Conservation (phyloP, 78 protist genomes). For the Isochrysis galbana region DNA sequence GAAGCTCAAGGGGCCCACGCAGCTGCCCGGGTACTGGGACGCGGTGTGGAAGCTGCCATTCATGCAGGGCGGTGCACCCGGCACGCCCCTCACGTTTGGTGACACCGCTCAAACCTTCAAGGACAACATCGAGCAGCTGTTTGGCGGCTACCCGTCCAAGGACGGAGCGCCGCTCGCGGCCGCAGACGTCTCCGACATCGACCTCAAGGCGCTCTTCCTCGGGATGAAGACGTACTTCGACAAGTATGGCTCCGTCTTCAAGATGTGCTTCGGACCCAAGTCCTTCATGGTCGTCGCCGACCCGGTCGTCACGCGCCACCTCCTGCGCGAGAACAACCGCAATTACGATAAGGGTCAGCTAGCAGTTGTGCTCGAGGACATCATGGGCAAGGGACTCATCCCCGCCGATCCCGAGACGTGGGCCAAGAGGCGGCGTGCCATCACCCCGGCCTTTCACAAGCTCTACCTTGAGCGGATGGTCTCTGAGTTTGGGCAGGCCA, state of each 20-base stretch:
- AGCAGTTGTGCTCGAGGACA: slow-evolving; percentile 19
- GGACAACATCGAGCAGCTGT: slow-evolving; percentile 20
- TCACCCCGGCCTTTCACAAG: slow-evolving; percentile 11
- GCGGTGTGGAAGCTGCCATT: not conserved
- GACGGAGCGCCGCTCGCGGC: slow-evolving; percentile 29
- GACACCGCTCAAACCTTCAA: slow-evolving; percentile 23
- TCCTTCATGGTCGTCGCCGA: slow-evolving; percentile 35
- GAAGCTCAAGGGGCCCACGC: not conserved
- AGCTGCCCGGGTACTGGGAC: not conserved
- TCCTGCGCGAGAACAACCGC: not conserved
- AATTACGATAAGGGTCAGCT: slow-evolving; percentile 3
- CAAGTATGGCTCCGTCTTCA: slow-evolving; percentile 9
- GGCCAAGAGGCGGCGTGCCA: slow-evolving; percentile 31
- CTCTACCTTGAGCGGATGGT: slow-evolving; percentile 13
- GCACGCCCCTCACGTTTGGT: not conserved
- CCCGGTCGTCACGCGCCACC: slow-evolving; percentile 32
- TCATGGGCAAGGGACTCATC: slow-evolving; percentile 42
- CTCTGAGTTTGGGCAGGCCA: not conserved
- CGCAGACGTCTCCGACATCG: slow-evolving; percentile 7
- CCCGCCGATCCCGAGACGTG: slow-evolving; percentile 33
- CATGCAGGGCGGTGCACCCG: not conserved
- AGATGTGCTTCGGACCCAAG: slow-evolving; percentile 51
- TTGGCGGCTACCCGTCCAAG: not conserved
- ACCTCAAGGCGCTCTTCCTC: not conserved
- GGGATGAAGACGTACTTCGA: slow-evolving; percentile 16